Conservation (phyloP, 2,329 filamentous ascomycete genomes). For the Pseudogymnoascus sp. region DNA sequence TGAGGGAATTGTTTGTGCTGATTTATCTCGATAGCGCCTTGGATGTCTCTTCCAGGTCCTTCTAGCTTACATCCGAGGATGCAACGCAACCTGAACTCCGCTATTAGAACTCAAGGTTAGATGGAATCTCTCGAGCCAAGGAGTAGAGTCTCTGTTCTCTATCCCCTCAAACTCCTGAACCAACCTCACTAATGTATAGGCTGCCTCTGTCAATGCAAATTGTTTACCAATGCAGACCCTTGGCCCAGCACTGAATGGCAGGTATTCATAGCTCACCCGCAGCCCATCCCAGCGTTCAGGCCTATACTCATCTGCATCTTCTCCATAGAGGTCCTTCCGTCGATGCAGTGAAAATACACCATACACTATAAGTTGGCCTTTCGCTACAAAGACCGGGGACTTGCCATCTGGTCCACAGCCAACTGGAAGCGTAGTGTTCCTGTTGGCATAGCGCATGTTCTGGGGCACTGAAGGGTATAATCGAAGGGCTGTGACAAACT, state of each 20-base stretch:
- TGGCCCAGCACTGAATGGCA: slow-evolving; percentile 32
- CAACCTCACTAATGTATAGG: slow-evolving; percentile 29
- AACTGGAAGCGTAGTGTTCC: slow-evolving; percentile 33
- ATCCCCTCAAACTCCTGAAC: slow-evolving; percentile 28
- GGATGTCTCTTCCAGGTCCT: no score
- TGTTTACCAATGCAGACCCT: slow-evolving; percentile 32
- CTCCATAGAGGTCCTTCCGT: slow-evolving; percentile 28
- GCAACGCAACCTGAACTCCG: slow-evolving; percentile 18
- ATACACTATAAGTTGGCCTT: slow-evolving; percentile 23
- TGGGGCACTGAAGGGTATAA: slow-evolving; percentile 45
- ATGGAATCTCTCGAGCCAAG: slow-evolving; percentile 17
- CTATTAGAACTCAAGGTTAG: slow-evolving; percentile 18
- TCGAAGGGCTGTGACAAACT: slow-evolving; percentile 40
- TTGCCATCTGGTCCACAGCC: slow-evolving; percentile 26
- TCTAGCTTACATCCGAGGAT: background rate
- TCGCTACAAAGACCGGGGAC: slow-evolving; percentile 26
- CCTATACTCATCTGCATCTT: slow-evolving; percentile 27
- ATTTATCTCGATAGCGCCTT: no score
- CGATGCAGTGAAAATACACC: slow-evolving; percentile 25
- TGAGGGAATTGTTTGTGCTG: no score
- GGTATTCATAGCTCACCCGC: slow-evolving; percentile 36
- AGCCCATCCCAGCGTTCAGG: slow-evolving; percentile 29
- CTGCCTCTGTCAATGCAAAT: slow-evolving; percentile 30
- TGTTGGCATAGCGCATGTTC: slow-evolving; percentile 41
- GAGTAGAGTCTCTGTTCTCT: slow-evolving; percentile 23